Evolutionary conservation across 2,329 filamentous ascomycete genomes (phyloP).

Genomic region (Aschersonia sp.): DNA sequence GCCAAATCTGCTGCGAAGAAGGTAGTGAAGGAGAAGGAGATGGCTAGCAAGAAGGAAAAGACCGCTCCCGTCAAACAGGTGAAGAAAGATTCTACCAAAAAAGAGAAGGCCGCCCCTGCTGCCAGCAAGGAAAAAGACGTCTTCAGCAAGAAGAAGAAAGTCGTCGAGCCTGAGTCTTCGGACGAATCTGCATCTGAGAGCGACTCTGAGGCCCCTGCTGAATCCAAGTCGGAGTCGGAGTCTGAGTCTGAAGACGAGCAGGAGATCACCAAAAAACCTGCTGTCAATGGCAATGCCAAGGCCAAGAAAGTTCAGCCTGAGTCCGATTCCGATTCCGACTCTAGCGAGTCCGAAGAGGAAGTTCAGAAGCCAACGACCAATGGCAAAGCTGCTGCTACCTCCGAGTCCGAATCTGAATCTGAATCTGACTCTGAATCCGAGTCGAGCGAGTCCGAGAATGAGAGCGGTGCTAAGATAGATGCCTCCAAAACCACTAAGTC

Average conservation of each 20-base stretch:
- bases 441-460: constrained; percentile 13
- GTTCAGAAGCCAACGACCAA: constrained; percentile 12
- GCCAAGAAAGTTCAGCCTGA: constrained; percentile 10
- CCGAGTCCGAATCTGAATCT: constrained; percentile 18
- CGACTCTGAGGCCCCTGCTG: constrained; percentile 7
- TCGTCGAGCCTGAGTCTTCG: constrained; percentile 24
- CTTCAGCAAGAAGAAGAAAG: constrained; percentile 29
- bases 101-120: neutral
- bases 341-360: constrained; percentile 22
- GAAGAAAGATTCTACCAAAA: neutral
- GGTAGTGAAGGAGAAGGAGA: constrained; percentile 23
- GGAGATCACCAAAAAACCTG: constrained; percentile 11
- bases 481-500: constrained; percentile 7
- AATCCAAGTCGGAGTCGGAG: constrained; percentile 8
- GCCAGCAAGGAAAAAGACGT: constrained; percentile 4
- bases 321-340: constrained; percentile 19
- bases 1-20: constrained; percentile 47
- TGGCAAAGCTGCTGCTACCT: constrained; percentile 7
- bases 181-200: constrained; percentile 22
- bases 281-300: constrained; percentile 12
- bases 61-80: neutral
- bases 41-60: too few relatives aligned
- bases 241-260: constrained; percentile 20
- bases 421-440: constrained; percentile 13
- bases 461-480: constrained; percentile 3